Evolutionary conservation across 1,284 basidiomycete genomes (phyloP), one percentile per base, ranked within the genome.

Genomic region (Tilletia horrida): DNA sequence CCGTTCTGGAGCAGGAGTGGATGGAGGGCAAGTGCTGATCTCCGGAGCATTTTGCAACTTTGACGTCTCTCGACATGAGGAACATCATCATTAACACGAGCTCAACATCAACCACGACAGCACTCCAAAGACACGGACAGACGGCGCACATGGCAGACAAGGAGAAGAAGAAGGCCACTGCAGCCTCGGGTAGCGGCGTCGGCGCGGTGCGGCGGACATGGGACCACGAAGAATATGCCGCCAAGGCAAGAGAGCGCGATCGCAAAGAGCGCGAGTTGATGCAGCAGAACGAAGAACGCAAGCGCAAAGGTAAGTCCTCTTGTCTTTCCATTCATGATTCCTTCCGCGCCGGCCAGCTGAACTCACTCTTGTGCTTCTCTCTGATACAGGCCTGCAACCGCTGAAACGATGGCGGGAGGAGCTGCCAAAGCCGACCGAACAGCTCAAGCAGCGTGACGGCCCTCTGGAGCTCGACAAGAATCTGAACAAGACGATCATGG

Each of bases 401-500:
- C 64, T 73, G 21, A 73, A 70, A 14, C 66, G 74, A 11, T 66
- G 73, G 57, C 73, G 73, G n/a, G 66, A 73, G 43, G 73, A 75
- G 21, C 62, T 71, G 18, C 75, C 76, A 16, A 75, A 78, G 63
- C 77, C 79, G 7, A 79, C 79, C 18, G 69, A 75, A 29, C 59
- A 69, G 21, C 72, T 80, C 68, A 70, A 80, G 63, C 70, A 72
- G 31, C 73, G 77, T 25, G 47, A 71, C 8, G 67, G 57, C 2
- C 73, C 76, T 16, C 72, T 81, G 27, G 71, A 69, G n/a, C 66
- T 81, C 14, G 76, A 76, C 7, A 71, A 73, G 50, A 75, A 80
- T 59, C 52, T 75, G 27, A 76, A 76, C 43, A 80, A 78, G 63
- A 78, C 74, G 21, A 62, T 74, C 35, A 74, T 81, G 69, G 77